Evolutionary conservation across 768 basidiomycete genomes (phyloP).

Genomic region (Rhizopogon salebrosus): DNA sequence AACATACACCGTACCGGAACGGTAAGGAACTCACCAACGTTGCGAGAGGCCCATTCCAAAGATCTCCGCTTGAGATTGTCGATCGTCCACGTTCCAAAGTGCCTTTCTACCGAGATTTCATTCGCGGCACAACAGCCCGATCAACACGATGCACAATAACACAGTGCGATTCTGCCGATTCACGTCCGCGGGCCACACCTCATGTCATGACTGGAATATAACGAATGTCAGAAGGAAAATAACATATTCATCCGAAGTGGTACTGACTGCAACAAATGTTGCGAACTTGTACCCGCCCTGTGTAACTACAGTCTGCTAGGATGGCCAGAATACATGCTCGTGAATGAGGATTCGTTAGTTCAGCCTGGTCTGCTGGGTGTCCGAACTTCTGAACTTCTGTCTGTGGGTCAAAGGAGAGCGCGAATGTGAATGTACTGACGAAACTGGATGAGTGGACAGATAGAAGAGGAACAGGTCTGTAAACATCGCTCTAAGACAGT

Average conservation of each 20-base stretch:
- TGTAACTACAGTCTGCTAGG: slow-evolving; percentile 15
- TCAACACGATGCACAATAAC: slow-evolving; percentile 18
- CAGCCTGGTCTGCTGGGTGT: slow-evolving; percentile 15
- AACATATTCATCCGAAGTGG: background rate
- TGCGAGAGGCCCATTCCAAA: slow-evolving; percentile 38
- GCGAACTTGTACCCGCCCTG: slow-evolving; percentile 35
- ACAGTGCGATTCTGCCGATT: slow-evolving; percentile 42
- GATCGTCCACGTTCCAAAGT: slow-evolving; percentile 55
- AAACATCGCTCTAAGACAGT: too few relatives aligned
- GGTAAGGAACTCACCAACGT: slow-evolving; percentile 38
- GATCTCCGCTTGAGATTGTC: slow-evolving; percentile 41
- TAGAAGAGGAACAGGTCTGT: too few relatives aligned
- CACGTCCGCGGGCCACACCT: slow-evolving; percentile 43
- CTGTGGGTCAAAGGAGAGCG: slow-evolving; percentile 65
- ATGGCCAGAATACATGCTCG: background rate
- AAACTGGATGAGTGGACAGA: slow-evolving; percentile 35
- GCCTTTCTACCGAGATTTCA: slow-evolving; percentile 47
- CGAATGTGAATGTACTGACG: slow-evolving; percentile 20
- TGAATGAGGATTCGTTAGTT: background rate
- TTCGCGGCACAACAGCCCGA: slow-evolving; percentile 20
- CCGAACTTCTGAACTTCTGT: slow-evolving; percentile 39
- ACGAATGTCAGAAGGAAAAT: slow-evolving; percentile 25
- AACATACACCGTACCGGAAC: slow-evolving; percentile 7
- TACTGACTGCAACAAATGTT: slow-evolving; percentile 68
- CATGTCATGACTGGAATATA: slow-evolving; percentile 46